Base-by-base conservation (phyloP, 768 basidiomycete genomes). In the Zangia roseola region DNA sequence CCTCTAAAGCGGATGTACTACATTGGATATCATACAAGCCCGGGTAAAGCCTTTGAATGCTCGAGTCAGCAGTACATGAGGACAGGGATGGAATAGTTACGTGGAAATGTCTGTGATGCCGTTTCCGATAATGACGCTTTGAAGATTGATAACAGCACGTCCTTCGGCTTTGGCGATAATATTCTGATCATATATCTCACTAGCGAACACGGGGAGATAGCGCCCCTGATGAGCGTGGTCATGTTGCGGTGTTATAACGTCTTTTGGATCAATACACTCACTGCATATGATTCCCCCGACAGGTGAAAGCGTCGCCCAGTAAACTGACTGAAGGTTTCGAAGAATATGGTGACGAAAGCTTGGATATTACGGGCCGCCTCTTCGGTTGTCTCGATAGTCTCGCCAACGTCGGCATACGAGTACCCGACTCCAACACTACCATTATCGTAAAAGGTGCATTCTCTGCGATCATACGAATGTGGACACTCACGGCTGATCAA, bases 301-400 rank as follows among this genome's bases (percentile, higher is more conserved):
- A 83, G 74, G 53, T 83, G 82, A 60, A 84, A 80, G 3, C 53
- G 48, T 10, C 83, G 70, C 1, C 83, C 84, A 55, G 83, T 79
- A 71, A 87, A 86, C 56, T 82, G 71, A 43, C 64, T 73, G 62
- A 89, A 88, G 49, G 82, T 74, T 53, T 87, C 83, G 45, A 88
- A 87, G 68, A 87, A 88, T 43, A 88, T 80, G 7, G 77, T 70
- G 0, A 88, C 71, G 55, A 88, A 88, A 0, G 80, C 79, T 0
- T 83, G 81, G 2, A 88, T 78, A 53, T 88, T 85, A 38, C 76
- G 71, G 0, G 83, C 81, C 1, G 81, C 83, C 34, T 84, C 78
- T 57, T 82, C 77, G 0, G 83, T 80, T 5, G 77, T 84, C 21
- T 24, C 34, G 24, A 45, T 17, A 5, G n/a, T 35, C n/a, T 44